Evolutionary conservation across 176 grass and related monocot genomes (phyloP).

Genomic region (Oryza brachyantha): DNA sequence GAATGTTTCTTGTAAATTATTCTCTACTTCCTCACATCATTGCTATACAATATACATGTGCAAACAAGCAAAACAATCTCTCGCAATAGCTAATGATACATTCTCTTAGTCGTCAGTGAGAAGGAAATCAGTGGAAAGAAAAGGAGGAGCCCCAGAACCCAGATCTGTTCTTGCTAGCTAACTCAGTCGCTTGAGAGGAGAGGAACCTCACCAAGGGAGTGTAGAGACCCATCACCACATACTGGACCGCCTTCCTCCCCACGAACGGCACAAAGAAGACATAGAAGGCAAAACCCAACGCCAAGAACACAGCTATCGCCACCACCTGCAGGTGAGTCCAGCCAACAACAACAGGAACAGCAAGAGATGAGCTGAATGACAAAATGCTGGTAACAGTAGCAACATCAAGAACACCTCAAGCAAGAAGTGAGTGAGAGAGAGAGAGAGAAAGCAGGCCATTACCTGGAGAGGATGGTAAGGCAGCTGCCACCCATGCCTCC

Average conservation of each 20-base stretch:
- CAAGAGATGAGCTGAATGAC: neutral
- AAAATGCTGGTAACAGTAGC: neutral
- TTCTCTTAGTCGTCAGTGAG: neutral
- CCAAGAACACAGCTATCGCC: constrained; percentile 90
- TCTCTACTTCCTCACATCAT: neutral
- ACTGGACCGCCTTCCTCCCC: constrained; percentile 58
- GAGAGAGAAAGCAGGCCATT: neutral
- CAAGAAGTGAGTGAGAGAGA: no score
- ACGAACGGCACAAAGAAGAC: constrained; percentile 96
- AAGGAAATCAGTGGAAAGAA: neutral
- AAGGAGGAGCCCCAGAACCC: neutral
- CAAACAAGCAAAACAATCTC: neutral
- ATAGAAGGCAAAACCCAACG: constrained; percentile 93
- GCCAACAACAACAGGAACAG: neutral
- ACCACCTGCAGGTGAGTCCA: constrained; percentile 56
- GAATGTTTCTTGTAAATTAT: neutral
- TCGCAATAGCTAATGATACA: constrained; percentile 4
- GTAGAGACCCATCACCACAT: constrained; percentile 70
- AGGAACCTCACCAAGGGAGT: constrained; percentile 71
- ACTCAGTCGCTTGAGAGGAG: neutral
- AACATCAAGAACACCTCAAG: constrained; percentile 11
- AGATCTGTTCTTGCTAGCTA: constrained; percentile 19
- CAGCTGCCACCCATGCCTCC: constrained; percentile 98
- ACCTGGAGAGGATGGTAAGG: constrained; percentile 97
- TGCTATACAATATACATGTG: neutral